Conservation (phyloP, 306 rosid genomes). For the Abrus precatorius region DNA sequence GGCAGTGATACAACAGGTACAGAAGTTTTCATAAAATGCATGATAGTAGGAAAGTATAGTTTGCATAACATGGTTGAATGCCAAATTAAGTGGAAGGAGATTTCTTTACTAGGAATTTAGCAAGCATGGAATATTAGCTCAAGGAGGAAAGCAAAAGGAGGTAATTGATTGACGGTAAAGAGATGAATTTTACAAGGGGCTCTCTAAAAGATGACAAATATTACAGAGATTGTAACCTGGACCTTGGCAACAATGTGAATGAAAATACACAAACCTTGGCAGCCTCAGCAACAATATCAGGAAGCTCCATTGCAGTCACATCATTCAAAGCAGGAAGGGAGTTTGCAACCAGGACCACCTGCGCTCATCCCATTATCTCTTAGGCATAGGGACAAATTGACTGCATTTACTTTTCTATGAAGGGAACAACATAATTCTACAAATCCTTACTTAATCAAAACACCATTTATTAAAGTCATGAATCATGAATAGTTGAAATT, state of each 20-base stretch:
- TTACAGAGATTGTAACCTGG: neutral
- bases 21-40: neutral
- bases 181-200: conserved; percentile 13
- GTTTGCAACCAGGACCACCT: conserved; percentile 90
- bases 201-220: neutral
- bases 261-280: conserved; percentile 72
- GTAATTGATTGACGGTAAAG: conserved; percentile 2
- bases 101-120: neutral
- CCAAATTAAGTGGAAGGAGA: conserved; percentile 13
- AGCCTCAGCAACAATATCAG: conserved; percentile 87
- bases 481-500: conserved; percentile 7
- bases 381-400: conserved; percentile 4
- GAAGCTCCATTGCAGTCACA: conserved; percentile 89
- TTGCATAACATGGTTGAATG: conserved; percentile 17
- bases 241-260: neutral
- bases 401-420: neutral
- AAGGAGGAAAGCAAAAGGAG: neutral
- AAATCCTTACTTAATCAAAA: conserved; percentile 1
- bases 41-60: neutral
- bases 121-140: conserved; percentile 2
- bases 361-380: conserved; percentile 44
- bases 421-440: neutral
- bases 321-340: conserved; percentile 90
- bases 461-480: neutral
- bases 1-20: neutral